Evolutionary conservation across 257 asterid species (phyloP), one percentile per base, ranked within the genome.

Genomic region (Solanum virginianum): DNA sequence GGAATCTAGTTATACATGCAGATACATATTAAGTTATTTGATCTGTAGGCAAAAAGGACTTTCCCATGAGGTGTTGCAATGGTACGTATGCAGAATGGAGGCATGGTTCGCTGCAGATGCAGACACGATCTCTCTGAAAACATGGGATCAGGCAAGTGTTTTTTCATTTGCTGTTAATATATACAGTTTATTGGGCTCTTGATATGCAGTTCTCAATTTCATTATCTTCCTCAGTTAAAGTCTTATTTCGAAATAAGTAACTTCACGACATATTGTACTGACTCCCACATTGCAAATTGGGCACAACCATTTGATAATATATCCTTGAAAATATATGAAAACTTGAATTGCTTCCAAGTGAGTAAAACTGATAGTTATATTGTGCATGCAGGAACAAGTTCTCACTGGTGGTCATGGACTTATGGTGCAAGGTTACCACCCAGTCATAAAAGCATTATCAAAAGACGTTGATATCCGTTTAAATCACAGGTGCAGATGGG

Each of bases 71-170:
- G 99, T 97, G 85, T 83, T 95, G 89, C 98, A 97, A 87, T 97
- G 99, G 99, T 97, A 90, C 92, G 89, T 97, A 70, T 95, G 98
- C 88, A 91, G 99, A 92, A 97, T 97, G 98, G 99, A 97, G 89
- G 99, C 99, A 59, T 97, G 99, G 99, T 97, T 97, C 90, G 98
- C 98, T 90, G 98, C 99, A n/a, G 99, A 95, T 93, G 97, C 98
- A 60, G 97, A 95, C 87, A 93, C 90, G 97, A 97, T 97, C 88
- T 97, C 99, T 80, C 94, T 95, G 90, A 93, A 92, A 88, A 95
- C 95, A 87, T 97, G 99, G 99, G 99, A 97, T 88, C 97, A 97
- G 97, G 99, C 87, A 89, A 88, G 93, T 88, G 82, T 84, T 16
- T 87, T 83, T 79, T 57, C 11, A 2, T 59, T 84, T 47, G 12